Evolutionary conservation across 495 filamentous ascomycete species (phyloP), one percentile per base, ranked within the genome.

Genomic region (Xylaria castorea): DNA sequence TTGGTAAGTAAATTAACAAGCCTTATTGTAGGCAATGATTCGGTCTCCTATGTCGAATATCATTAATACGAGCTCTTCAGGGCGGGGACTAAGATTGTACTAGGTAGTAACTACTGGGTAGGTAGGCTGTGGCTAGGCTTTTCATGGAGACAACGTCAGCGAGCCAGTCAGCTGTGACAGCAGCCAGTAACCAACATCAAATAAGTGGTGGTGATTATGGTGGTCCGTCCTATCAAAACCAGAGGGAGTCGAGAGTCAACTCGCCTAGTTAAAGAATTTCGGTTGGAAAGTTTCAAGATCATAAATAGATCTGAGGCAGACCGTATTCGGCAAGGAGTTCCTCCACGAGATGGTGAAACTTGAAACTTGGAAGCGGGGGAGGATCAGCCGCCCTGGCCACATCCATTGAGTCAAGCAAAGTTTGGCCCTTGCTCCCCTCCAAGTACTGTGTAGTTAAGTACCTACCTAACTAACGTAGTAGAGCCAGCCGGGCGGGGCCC

Each of bases 301-400:
- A 14, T 53, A 53, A 48, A 5, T 22, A 27, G 25, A 53, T 53
- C 22, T 22, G 22, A 27, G 50, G 22, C 22, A 53, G 22, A 36
- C 55, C 30, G 30, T 36, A 53, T 60, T 60, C 55, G 55, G 32
- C 27, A 60, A 32, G 27, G 8, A 32, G 55, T n/a, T n/a, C n/a
- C 32, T 36, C 55, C 55, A 60, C 30, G 36, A 60, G 55, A 7
- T 18, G 55, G 55, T 36, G 22, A 60, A 8, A 36, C 30, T 20
- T 20, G 32, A 60, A 60, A 32, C 51, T 60, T 20, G 32, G 55
- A 60, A 60, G 55, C 30, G 53, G 53, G 30, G 53, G 30, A 51
- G n/a, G 53, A 34, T 18, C 8, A 55, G 25, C 27, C 48, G 48
- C 22, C 48, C n/a, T 3, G 48, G n/a, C 48, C 48, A 25, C 51